Evolutionary conservation across 495 filamentous ascomycete genomes (phyloP), one percentile per base, ranked within the genome.

Genomic region (Cryomyces antarcticus): DNA sequence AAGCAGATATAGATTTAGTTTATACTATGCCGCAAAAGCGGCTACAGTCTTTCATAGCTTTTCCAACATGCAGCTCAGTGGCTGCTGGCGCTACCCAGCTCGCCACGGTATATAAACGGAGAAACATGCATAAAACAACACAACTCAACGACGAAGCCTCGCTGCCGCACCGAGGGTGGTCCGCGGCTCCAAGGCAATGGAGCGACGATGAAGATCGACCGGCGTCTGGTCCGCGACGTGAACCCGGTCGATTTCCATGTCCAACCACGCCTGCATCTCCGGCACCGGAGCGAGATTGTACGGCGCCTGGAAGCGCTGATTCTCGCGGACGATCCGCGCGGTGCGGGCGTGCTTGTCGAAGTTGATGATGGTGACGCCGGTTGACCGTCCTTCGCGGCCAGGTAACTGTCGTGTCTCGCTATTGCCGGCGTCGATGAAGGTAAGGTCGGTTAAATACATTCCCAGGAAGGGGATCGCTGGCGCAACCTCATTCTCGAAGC

Each of bases 301-400:
- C 0, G 92, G 89, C 38, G 94, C 82, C 56, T 99, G 92, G 69
- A 99, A 99, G 28, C 89, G 77, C 58, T 96, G 89, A 7, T 96
- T 70, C 50, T 96, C 87, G 44, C 84, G 83, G 55, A 99, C 93
- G 56, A 94, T 87, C 53, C 81, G 82, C 6, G 92, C 88, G 3
- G 87, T 95, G 56, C 84, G 83, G 56, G 78, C 79, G 55, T 96
- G 82, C 62, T 96, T 99, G 68, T 96, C 89, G 48, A 94, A 99
- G 62, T 99, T 99, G 69, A 99, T 87, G 12, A 95, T 82, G 0
- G 72, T 69, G 57, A 79, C 68, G 30, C 77, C 71, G 5, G 70
- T 67, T n/a, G 67, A 66, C 35, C 47, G 38, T 12, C 49, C 49
- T 13, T 70, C 62, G 7, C 61, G 46, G 37, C 68, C 62, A 6